Conservation (phyloP, 2,329 filamentous ascomycete genomes). For the Aspergillus glaucus region DNA sequence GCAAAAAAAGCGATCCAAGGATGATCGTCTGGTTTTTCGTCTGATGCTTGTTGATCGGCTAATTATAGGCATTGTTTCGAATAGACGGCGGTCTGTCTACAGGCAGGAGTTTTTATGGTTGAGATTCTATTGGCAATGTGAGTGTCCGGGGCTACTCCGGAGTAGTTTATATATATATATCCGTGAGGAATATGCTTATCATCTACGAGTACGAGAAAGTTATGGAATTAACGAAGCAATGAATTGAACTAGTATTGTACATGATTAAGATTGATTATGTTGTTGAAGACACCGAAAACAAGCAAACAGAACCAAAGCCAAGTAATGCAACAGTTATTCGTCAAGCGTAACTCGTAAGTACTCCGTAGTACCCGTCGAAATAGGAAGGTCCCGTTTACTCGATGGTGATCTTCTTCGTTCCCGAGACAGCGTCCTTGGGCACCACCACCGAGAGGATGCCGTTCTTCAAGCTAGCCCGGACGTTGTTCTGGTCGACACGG, state of each 20-base stretch:
- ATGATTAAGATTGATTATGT: neutral
- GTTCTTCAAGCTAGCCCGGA: constrained; percentile 56
- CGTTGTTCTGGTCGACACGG: constrained; percentile 54
- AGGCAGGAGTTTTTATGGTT: neutral
- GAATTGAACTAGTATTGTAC: neutral
- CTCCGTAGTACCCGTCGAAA: neutral
- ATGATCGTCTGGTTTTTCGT: constrained; percentile 5
- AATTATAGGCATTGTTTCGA: neutral
- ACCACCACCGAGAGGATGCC: constrained; percentile 53
- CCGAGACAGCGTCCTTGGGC: constrained; percentile 48
- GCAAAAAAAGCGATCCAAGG: neutral
- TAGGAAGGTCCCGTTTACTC: constrained; percentile 36
- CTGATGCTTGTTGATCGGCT: neutral
- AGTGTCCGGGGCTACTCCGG: neutral
- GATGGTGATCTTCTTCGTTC: constrained; percentile 50
- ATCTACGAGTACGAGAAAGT: neutral
- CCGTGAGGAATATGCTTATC: no score
- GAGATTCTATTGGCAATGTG: neutral
- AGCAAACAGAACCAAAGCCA: no score
- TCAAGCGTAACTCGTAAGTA: neutral
- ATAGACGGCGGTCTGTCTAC: neutral
- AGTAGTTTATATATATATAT: neutral
- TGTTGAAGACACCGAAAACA: no score
- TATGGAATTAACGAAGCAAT: neutral
- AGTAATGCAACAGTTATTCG: neutral